Base-by-base conservation (phyloP, 2,329 filamentous ascomycete species). In the Cercospora beticola region DNA sequence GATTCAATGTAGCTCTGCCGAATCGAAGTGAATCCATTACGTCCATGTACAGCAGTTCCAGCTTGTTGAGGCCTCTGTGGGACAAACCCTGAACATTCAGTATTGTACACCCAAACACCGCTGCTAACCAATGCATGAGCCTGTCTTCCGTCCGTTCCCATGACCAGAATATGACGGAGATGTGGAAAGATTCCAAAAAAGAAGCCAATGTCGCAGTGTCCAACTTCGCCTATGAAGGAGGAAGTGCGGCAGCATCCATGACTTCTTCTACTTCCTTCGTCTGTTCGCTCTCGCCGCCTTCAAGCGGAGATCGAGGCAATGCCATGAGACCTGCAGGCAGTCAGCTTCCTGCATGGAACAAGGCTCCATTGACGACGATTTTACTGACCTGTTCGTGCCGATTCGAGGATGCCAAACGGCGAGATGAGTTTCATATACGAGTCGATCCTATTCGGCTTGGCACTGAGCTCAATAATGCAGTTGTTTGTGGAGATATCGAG, bases 401-500 rank as follows among this genome's bases (percentile, higher is more conserved):
- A 97, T 83, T 99, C 95, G 62, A 99, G 87, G 75, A 99, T 97
- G 78, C 95, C 95, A 79, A 98, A 99, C 12, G 94, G 94, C 67
- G 89, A 86, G 77, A 99, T 90, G 71, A 99, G 87, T 84, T 98
- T 99, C 83, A 99, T 90, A 85, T 97, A 99, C 1, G 93, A 97
- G 82, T 99, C 93, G 78, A 99, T 97, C 82, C 95, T 90, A 70
- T 86, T 88, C 40, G 93, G 94, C 83, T 99, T 99, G 69, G 95
- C 95, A 64, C 93, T 97, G 7, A 99, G 82, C 82, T 99, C 95
- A 69, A 99, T 94, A 80, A 98, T 98, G 83, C 95, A 98, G 83
- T 96, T 98, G 82, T 92, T 97, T 64, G 92, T 97, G 85, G 93
- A 97, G 76, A 99, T 98, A 81, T 99, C 95, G 76, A 99, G 82